Base-by-base conservation (phyloP, 768 basidiomycete species). In the Lanmaoa rubissima region DNA sequence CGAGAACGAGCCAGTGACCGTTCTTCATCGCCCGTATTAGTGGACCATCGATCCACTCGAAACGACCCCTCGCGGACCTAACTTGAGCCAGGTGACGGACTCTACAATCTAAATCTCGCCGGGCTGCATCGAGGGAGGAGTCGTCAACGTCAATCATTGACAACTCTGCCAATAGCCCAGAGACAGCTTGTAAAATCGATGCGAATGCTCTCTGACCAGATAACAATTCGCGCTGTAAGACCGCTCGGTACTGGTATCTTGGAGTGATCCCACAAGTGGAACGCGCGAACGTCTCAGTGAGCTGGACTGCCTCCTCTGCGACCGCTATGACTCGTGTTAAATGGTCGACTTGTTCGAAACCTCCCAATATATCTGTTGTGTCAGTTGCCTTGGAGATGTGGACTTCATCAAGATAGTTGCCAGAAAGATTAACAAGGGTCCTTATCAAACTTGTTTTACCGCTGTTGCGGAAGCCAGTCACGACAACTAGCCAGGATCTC, bases 41-140 rank as follows among this genome's bases (percentile, higher is more conserved):
- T 10, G 94, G 92, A 0, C 97, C 97, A 69, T 99, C 96, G 4
- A 94, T 79, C 97, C 97, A 99, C 65, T 92, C 90, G 66, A 99
- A 97, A 16, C 79, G 82, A 36, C 87, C 84, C 11, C 69, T 69
- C 14, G 65, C 61, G 6, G 74, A 70, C 14, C 64, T 56, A 24
- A 63, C 55, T 56, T 61, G 51, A 2, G 49, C 38, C 32, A 76
- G 56, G 9, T 60, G 58, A 31, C 51, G 59, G 32, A 77, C 38
- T 51, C 62, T 67, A 5, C 41, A 53, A 4, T 62, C 52, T 44
- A 74, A 38, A 35, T 54, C 48, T 36, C 54, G 58, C 40, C 45
- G 57, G n/a, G 45, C 45, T 21, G 50, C 32, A n/a, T 58, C 47
- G 36, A 72, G 53, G 12, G 47, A 57, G 35, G 49, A 13, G 35